Conservation (phyloP, 2,329 filamentous ascomycete genomes). For the Cladophialophora yegresii region DNA sequence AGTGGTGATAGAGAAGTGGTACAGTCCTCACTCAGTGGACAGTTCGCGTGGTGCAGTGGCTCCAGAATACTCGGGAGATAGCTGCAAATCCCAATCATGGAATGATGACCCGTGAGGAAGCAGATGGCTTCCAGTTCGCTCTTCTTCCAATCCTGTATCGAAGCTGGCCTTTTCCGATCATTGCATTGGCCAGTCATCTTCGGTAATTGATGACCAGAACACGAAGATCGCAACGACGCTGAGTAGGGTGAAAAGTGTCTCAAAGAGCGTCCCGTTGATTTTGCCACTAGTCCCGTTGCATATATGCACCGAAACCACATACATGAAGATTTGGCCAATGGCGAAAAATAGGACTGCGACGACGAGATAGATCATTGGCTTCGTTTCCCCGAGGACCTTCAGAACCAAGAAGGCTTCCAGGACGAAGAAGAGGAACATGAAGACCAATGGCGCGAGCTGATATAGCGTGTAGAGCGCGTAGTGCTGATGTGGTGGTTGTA, state of each 20-base stretch:
- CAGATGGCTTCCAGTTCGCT: neutral
- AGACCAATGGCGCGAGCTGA: slow-evolving; percentile 82
- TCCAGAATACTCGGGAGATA: slow-evolving; percentile 3
- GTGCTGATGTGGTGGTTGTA: slow-evolving; percentile 64
- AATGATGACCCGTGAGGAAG: neutral
- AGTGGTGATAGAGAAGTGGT: neutral
- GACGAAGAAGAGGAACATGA: slow-evolving; percentile 83
- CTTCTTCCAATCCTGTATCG: neutral
- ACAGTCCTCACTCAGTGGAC: neutral
- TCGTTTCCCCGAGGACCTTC: slow-evolving; percentile 78
- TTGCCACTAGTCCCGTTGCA: slow-evolving; percentile 79
- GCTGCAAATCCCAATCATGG: neutral
- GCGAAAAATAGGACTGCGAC: slow-evolving; percentile 79
- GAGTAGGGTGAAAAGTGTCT: slow-evolving; percentile 87
- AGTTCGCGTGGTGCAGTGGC: neutral
- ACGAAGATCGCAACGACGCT: slow-evolving; percentile 83
- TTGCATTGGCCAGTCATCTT: slow-evolving; percentile 86
- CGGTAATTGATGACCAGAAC: slow-evolving; percentile 99
- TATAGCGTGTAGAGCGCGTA: slow-evolving; percentile 94
- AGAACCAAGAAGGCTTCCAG: slow-evolving; percentile 83
- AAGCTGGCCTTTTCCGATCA: slow-evolving; percentile 7
- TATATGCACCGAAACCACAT: slow-evolving; percentile 86
- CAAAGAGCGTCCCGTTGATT: slow-evolving; percentile 90
- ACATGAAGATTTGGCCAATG: slow-evolving; percentile 93
- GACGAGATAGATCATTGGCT: slow-evolving; percentile 85